Evolutionary conservation across 2,329 filamentous ascomycete species (phyloP).

Genomic region (Beauveria asiatica): DNA sequence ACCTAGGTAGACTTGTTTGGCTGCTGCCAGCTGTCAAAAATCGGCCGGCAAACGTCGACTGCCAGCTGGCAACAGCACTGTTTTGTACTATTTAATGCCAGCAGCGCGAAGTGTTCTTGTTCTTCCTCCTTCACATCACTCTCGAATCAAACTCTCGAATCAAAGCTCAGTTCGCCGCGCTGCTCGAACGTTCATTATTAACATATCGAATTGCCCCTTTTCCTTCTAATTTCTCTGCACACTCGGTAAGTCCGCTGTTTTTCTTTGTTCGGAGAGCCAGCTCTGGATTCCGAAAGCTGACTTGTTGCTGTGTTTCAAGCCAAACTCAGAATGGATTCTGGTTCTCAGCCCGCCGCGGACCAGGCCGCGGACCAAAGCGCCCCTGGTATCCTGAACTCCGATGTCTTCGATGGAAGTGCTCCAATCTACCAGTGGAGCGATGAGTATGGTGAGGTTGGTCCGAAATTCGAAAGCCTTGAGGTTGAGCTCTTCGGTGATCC

Average conservation of each 20-base stretch:
- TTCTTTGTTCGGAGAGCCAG: neutral
- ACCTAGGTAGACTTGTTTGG: neutral
- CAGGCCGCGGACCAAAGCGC: neutral
- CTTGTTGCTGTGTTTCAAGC: neutral
- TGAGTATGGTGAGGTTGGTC: constrained; percentile 79
- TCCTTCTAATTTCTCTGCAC: neutral
- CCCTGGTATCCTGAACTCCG: neutral
- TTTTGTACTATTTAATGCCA: constrained; percentile 5
- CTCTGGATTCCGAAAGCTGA: neutral
- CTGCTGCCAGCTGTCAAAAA: neutral
- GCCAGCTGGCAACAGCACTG: neutral
- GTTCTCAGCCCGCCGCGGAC: neutral
- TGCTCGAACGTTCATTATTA: neutral
- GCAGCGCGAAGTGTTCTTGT: neutral
- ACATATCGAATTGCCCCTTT: neutral
- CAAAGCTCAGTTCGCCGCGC: neutral
- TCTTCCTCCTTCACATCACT: neutral
- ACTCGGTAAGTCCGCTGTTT: neutral
- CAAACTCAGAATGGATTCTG: neutral
- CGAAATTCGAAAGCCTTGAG: constrained; percentile 62
- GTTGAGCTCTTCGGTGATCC: constrained; percentile 61
- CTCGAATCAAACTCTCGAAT: no score
- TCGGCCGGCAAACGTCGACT: neutral
- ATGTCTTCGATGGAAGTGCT: constrained; percentile 45
- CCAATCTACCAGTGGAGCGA: constrained; percentile 74